A percentile compares a stretch with the other conserved stretches of the same genome.
These are phyloP conservation scores for Glycine tomentella DNA, from an alignment of 306 rosid genomes.

Conservation along the genomic window DNA sequence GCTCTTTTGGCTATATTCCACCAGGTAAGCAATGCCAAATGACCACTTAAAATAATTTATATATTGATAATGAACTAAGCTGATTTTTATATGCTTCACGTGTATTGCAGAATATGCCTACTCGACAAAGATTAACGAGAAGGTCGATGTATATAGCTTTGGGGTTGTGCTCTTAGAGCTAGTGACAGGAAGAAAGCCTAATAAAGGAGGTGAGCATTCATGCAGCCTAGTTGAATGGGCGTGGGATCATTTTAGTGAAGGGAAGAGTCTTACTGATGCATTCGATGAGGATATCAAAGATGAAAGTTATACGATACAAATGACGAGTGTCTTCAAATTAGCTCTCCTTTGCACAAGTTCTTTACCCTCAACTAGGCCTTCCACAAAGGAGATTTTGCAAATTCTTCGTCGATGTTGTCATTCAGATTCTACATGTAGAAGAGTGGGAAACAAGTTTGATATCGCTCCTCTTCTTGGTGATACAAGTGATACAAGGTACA, in stretches of 20 bases:
- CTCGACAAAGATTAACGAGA: constrained; percentile 71
- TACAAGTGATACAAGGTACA: constrained; percentile 53
- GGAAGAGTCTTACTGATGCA: constrained; percentile 57
- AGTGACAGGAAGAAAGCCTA: constrained; percentile 76
- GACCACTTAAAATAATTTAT: neutral
- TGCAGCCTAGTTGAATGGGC: constrained; percentile 83
- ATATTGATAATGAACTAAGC: constrained; percentile 3
- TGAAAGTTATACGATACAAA: constrained; percentile 59
- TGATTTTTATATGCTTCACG: constrained; percentile 7
- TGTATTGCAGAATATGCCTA: constrained; percentile 75
- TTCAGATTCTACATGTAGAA: constrained; percentile 44
- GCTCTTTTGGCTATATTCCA: constrained; percentile 88
- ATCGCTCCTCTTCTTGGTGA: constrained; percentile 65
- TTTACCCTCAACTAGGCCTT: constrained; percentile 71
- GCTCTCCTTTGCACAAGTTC: constrained; percentile 81
- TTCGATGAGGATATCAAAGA: constrained; percentile 68
- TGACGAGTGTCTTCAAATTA: constrained; percentile 69
- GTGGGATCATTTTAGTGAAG: constrained; percentile 63
- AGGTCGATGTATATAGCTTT: constrained; percentile 80
- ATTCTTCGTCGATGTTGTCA: constrained; percentile 62
- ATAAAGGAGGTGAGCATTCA: constrained; percentile 56
- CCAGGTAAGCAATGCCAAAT: constrained; percentile 64
- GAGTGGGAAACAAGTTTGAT: constrained; percentile 57
- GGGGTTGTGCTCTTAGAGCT: constrained; percentile 92
- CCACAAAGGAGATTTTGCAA: constrained; percentile 72